Base-by-base conservation (phyloP, 192 early-diverging fungal species). In the Mortierella alpina region DNA sequence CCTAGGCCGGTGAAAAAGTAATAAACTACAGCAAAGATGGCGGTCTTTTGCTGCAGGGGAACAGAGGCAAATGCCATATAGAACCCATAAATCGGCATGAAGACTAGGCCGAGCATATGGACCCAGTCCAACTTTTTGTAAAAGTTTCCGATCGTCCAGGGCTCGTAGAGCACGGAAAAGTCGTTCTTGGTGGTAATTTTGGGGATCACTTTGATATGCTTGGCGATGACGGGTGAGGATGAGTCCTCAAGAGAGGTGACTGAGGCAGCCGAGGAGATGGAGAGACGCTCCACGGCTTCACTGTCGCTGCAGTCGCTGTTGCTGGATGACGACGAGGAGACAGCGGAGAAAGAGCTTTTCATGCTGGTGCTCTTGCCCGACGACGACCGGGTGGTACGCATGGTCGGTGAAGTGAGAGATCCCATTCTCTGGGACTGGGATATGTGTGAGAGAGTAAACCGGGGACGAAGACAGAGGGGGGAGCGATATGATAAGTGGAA, bases 1-100 rank as follows among this genome's bases (percentile, higher is more conserved):
- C 96, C 95, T 39, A 96, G 72, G 0, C 93, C 95, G 8, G 94
- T 95, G 57, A 91, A 63, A 50, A 88, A 88, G 61, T 94, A 95
- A 55, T 88, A 95, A 6, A 82, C 41, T 17, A 92, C 57, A 3
- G 90, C 70, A 76, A 90, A 95, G 73, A 92, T 61, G 50, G 92
- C 80, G 2, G 96, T 97, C 84, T 91, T 90, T 46, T 62, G 61
- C 42, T 70, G 75, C 47, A 96, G 63, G 8, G 89, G 82, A 7
- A 70, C 74, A 23, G 92, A 92, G 53, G 89, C 92, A 18, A 90
- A 75, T 45, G 89, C 64, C 70, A 92, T 92, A 75, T 95, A 95
- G 48, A 95, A 77, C 48, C 92, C 93, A 53, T 95, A 82, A 48
- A 96, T 70, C 53, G 96, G 96, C 39, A 93, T 90, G 50, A 80